Percentiles rank a stretch among this genome's conserved stretches.
Evolutionary conservation across 2,329 filamentous ascomycete species (phyloP).

Genomic region (Stemphylium beticola): DNA sequence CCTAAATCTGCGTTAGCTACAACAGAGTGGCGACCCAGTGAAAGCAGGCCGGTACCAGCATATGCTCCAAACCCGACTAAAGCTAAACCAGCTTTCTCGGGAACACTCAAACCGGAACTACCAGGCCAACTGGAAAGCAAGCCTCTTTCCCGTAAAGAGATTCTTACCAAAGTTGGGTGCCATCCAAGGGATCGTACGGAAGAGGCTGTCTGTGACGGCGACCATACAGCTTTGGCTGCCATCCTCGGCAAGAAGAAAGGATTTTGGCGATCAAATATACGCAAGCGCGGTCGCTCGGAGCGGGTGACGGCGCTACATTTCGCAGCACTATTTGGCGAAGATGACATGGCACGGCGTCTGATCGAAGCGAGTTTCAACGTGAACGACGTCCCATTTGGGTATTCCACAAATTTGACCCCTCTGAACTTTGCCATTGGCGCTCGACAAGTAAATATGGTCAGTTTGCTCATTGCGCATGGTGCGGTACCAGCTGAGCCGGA

Average conservation of each 20-base stretch:
- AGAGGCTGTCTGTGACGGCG: conserved; percentile 28
- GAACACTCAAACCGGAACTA: not conserved
- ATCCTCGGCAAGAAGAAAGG: conserved; percentile 26
- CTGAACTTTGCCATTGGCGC: conserved; percentile 32
- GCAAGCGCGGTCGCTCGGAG: conserved; percentile 25
- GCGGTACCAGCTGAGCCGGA: conserved; percentile 26
- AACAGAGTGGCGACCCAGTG: not conserved
- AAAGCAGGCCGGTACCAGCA: not conserved
- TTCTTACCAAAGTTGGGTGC: conserved; percentile 28
- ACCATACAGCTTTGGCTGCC: conserved; percentile 14
- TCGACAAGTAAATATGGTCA: conserved; percentile 31
- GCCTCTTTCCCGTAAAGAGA: conserved; percentile 22
- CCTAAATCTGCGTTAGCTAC: not conserved
- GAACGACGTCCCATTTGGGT: conserved; percentile 34
- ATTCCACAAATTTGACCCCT: conserved; percentile 25
- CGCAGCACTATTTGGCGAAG: conserved; percentile 33
- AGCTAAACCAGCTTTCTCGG: not conserved
- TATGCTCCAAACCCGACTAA: not conserved
- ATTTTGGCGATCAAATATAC: conserved; percentile 29
- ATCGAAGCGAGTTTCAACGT: conserved; percentile 23
- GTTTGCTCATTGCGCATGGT: conserved; percentile 23
- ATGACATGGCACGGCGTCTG: conserved; percentile 30
- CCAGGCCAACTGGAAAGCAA: not conserved
- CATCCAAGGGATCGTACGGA: conserved; percentile 30
- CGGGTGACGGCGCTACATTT: conserved; percentile 33